Evolutionary conservation across 257 asterid genomes (phyloP), one percentile per base, ranked within the genome.

Genomic region (Scutellaria minor): DNA sequence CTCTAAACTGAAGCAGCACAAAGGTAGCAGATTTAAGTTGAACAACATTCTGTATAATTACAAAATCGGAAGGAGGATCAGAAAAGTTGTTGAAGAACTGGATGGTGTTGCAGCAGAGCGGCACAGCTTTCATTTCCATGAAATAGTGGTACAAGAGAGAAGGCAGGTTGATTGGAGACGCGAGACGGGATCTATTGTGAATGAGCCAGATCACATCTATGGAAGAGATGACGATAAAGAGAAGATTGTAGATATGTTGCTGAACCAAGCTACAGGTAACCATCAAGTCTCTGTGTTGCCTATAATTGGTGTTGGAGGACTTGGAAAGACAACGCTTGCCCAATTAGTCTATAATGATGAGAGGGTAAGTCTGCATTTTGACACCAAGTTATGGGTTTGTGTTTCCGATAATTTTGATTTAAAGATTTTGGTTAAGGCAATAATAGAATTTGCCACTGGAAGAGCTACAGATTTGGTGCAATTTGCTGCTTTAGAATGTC

Each of bases 321-420:
- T 77, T 10, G 78, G 82, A 4, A 78, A 78, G 60, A 78, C 76
- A 1, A 78, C 73, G 3, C 73, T 73, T 53, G 73, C 79, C 44
- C 79, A 64, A 44, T 9, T 74, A 6, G 56, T 79, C 24, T 74
- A 9, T 24, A 39, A 61, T 7, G 77, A 61, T 11, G 44, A 12
- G 2, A 66, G 69, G 31, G 50, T 72, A 1, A 8, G 5, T n/a
- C 55, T 59, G 12, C 77, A 70, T 18, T 74, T 79, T 9, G 66
- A 79, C 5, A 15, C 31, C 40, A 64, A 15, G 9, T 1, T 70
- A 31, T 78, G 83, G 79, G 78, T 78, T 52, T 78, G 68, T 46
- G 68, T 71, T 9, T 31, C 68, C 3, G 79, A 63, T 42, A 7
- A 47, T 39, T 68, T 68, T 68, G 76, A 74, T 7, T 11, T 45